Conservation (phyloP, 2,329 filamentous ascomycete species). For the Sarocladium strictum region DNA sequence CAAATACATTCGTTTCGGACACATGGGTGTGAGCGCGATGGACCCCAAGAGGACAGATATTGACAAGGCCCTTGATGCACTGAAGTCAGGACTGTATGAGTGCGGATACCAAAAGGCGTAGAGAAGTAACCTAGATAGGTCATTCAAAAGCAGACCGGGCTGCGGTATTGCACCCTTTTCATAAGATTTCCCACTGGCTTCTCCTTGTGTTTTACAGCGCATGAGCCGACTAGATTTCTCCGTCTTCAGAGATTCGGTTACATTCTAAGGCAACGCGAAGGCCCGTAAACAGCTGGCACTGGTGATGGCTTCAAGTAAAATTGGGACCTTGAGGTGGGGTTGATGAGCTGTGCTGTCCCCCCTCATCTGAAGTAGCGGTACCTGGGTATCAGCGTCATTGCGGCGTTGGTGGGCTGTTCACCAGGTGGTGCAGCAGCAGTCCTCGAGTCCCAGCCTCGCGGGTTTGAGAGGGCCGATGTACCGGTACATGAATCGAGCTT, state of each 20-base stretch:
- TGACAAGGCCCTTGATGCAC: constrained; percentile 72
- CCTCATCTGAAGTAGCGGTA: background rate
- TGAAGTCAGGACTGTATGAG: constrained; percentile 70
- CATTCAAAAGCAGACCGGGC: background rate
- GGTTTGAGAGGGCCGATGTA: background rate
- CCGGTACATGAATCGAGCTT: background rate
- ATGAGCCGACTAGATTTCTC: too few species aligned
- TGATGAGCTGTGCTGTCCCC: background rate
- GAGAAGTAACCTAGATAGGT: background rate
- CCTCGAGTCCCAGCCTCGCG: constrained; percentile 2
- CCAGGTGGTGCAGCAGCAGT: background rate
- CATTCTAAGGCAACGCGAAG: too few species aligned
- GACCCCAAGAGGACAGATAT: constrained; percentile 76
- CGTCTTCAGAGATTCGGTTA: too few species aligned
- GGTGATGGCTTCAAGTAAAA: background rate
- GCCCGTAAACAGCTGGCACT: background rate
- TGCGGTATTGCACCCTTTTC: background rate
- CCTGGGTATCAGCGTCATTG: constrained; percentile 4
- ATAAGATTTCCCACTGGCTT: background rate
- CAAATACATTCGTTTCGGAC: constrained; percentile 92
- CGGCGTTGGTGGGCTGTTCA: background rate
- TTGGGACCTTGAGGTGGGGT: background rate
- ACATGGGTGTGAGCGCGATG: constrained; percentile 90
- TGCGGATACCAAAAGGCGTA: constrained; percentile 54
- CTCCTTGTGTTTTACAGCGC: too few species aligned